Evolutionary conservation across 2,329 filamentous ascomycete genomes (phyloP).

Genomic region (Beauveria sp.): DNA sequence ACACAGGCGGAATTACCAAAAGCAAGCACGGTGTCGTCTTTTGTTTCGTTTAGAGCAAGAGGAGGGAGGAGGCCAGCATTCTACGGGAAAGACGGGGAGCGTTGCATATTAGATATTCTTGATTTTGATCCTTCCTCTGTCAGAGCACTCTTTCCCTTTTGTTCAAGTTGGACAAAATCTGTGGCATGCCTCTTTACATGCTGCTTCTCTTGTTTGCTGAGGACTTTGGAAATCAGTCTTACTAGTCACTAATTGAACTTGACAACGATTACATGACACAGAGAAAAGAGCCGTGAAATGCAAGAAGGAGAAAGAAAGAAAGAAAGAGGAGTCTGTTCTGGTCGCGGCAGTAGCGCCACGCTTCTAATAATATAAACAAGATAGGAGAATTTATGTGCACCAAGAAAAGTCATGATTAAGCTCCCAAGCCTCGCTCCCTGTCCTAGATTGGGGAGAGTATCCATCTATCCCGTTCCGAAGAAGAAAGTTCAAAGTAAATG

Average conservation of each 20-base stretch:
- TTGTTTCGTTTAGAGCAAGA: neutral
- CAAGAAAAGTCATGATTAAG: neutral
- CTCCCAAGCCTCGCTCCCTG: neutral
- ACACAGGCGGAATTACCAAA: neutral
- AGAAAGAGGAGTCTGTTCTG: slow-evolving; percentile 3
- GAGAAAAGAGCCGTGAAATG: neutral
- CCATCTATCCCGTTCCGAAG: neutral
- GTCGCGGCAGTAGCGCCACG: neutral
- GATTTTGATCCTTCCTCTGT: neutral
- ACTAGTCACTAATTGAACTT: neutral
- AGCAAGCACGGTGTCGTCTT: neutral
- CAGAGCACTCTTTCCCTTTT: neutral
- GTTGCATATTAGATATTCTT: neutral
- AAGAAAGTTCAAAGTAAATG: neutral
- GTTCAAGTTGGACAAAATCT: neutral
- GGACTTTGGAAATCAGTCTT: neutral
- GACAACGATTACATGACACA: neutral
- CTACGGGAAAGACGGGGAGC: neutral
- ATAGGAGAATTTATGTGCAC: neutral
- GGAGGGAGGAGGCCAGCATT: neutral
- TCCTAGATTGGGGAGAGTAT: neutral
- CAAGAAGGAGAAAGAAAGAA: neutral
- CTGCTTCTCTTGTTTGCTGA: no score
- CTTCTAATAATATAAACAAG: neutral
- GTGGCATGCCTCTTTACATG: neutral